Percentiles rank a stretch among this genome's conserved stretches.
phyloP scores from a whole-genome alignment of 371 early-diverging fungal genomes.

The Mucor piriformis region DNA sequence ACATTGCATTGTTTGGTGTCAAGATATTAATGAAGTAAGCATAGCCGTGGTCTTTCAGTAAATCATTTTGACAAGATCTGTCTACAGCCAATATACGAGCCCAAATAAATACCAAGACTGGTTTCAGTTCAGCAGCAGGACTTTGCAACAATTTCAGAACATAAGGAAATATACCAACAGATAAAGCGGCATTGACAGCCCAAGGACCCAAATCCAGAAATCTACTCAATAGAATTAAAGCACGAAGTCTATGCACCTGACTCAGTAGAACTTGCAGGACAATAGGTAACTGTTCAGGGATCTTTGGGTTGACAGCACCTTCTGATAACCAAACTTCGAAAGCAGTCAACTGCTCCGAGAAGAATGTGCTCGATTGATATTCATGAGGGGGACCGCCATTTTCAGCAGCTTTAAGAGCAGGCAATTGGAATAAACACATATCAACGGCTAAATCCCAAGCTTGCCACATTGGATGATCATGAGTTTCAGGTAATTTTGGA shows the following conservation, averaged over 20 bases:
- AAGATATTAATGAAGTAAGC: slow-evolving; percentile 92
- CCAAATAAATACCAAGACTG: slow-evolving; percentile 96
- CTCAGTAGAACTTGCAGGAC: slow-evolving; percentile 94
- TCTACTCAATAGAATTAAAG: slow-evolving; percentile 86
- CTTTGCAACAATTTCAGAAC: slow-evolving; percentile 93
- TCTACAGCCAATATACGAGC: slow-evolving; percentile 94
- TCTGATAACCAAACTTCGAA: slow-evolving; percentile 96
- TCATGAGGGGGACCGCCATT: slow-evolving; percentile 53
- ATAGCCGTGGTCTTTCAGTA: slow-evolving; percentile 91
- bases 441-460: slow-evolving; percentile 96
- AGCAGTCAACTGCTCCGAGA: slow-evolving; percentile 93
- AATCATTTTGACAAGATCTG: slow-evolving; percentile 83
- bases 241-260: slow-evolving; percentile 92
- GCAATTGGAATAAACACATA: slow-evolving; percentile 90
- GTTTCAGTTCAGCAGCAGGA: slow-evolving; percentile 92
- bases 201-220: slow-evolving; percentile 95
- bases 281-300: slow-evolving; percentile 94
- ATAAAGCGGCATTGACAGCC: slow-evolving; percentile 92
- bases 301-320: slow-evolving; percentile 67
- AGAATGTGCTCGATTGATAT: slow-evolving; percentile 87
- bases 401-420: slow-evolving; percentile 69
- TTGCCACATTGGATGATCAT: slow-evolving; percentile 96
- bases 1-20: slow-evolving; percentile 72
- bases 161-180: slow-evolving; percentile 97
- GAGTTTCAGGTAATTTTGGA: slow-evolving; percentile 85